Evolutionary conservation across 2,329 filamentous ascomycete species (phyloP).

Genomic region (Calonectria hongkongensis): DNA sequence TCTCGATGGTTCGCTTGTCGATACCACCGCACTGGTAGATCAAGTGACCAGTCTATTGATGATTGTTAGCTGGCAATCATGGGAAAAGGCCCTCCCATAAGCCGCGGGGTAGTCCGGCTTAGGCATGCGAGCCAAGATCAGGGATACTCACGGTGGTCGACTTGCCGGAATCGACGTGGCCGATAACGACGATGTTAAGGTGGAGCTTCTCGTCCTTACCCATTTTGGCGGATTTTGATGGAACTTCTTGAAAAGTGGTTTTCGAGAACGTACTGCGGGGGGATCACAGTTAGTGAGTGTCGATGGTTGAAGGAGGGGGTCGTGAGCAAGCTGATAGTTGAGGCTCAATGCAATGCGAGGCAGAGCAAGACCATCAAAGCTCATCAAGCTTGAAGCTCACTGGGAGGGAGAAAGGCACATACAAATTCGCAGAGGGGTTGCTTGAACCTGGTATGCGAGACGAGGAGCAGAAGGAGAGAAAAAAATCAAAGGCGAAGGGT

Average conservation of each 20-base stretch:
- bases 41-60: conserved; percentile 83
- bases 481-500: conserved; percentile 59
- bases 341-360: conserved; percentile 30
- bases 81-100: conserved; percentile 26
- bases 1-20: conserved; percentile 99
- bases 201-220: conserved; percentile 96
- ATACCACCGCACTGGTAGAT: conserved; percentile 99
- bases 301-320: conserved; percentile 5
- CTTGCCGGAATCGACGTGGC: conserved; percentile 99
- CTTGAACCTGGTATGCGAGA: conserved; percentile 68
- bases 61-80: conserved; percentile 52
- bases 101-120: conserved; percentile 41
- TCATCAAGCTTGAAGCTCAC: conserved; percentile 16
- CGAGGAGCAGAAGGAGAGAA: conserved; percentile 63
- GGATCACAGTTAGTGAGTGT: conserved; percentile 45
- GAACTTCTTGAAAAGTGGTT: conserved; percentile 46
- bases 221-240: conserved; percentile 61
- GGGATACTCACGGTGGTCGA: conserved; percentile 89
- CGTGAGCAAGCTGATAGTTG: conserved; percentile 20
- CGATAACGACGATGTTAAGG: conserved; percentile 99
- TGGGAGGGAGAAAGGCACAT: conserved; percentile 49
- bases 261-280: conserved; percentile 50
- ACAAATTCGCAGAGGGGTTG: conserved; percentile 66
- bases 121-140: conserved; percentile 34
- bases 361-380: conserved; percentile 37